Evolutionary conservation across 257 asterid species (phyloP).

Genomic region (Solanum dulcamara): DNA sequence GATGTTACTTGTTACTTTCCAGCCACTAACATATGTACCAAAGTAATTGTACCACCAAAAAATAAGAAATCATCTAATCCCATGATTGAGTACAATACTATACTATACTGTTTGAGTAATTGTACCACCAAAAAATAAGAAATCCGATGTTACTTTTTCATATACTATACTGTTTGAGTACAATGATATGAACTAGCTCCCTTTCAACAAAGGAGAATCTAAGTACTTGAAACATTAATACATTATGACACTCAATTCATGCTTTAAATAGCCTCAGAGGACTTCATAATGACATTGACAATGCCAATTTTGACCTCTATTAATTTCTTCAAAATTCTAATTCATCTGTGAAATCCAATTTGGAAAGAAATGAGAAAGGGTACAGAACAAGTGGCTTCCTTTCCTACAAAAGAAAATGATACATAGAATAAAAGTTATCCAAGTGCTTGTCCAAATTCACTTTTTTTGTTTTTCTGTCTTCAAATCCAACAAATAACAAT

Average conservation of each 20-base stretch:
- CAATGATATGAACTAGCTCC: neutral
- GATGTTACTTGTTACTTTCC: neutral
- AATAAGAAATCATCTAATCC: neutral
- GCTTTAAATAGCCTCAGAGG: neutral
- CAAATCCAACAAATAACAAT: constrained; percentile 43
- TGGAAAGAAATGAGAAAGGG: neutral
- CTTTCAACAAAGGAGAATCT: neutral
- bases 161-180: neutral
- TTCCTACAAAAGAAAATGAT: neutral
- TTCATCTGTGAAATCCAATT: neutral
- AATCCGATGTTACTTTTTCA: neutral
- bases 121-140: neutral
- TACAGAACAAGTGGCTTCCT: neutral
- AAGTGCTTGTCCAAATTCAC: neutral
- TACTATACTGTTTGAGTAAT: neutral
- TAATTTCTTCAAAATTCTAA: neutral
- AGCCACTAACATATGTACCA: neutral
- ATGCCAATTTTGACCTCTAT: neutral
- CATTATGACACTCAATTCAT: neutral
- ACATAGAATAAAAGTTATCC: neutral
- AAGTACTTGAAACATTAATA: neutral
- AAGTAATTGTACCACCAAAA: too few relatives aligned
- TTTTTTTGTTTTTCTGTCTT: constrained; percentile 28
- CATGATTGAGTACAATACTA: neutral
- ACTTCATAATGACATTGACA: neutral